phyloP scores from a whole-genome alignment of 2,329 filamentous ascomycete genomes.

The Meredithiella fracta region DNA sequence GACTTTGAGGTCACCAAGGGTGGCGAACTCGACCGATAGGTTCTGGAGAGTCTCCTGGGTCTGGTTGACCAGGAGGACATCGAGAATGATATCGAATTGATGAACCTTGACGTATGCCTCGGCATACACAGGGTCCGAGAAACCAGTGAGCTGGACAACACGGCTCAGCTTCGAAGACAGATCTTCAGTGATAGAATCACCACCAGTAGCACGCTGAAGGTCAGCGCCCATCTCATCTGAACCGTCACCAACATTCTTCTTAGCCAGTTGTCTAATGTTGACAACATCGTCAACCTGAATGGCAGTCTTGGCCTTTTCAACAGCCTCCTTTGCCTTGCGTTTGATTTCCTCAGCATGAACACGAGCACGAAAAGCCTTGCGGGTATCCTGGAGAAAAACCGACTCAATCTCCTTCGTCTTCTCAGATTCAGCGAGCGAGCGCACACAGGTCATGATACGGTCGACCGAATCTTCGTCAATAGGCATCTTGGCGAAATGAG shows the following conservation, averaged over 20 bases:
- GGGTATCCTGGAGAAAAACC: constrained; percentile 86
- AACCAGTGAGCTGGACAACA: constrained; percentile 92
- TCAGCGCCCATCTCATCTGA: constrained; percentile 77
- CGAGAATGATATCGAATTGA: constrained; percentile 94
- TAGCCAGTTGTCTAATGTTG: constrained; percentile 77
- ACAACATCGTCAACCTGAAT: constrained; percentile 94
- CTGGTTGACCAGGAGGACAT: constrained; percentile 93
- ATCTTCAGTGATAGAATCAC: constrained; percentile 68
- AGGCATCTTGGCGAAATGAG: constrained; percentile 92
- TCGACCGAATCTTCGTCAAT: constrained; percentile 99
- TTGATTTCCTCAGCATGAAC: constrained; percentile 97
- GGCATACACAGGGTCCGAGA: constrained; percentile 96
- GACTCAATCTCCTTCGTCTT: constrained; percentile 80
- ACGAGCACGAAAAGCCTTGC: constrained; percentile 92
- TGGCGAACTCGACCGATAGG: constrained; percentile 95
- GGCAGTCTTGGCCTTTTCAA: constrained; percentile 82
- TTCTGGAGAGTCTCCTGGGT: constrained; percentile 94
- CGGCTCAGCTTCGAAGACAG: constrained; percentile 86
- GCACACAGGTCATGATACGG: constrained; percentile 92
- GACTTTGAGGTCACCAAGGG: constrained; percentile 90
- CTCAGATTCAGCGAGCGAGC: constrained; percentile 77
- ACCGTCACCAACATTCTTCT: constrained; percentile 72
- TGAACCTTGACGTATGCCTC: constrained; percentile 98
- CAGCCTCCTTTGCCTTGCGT: constrained; percentile 82
- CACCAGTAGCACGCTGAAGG: constrained; percentile 84